These are phyloP conservation scores for Ustilago trichophora DNA, from an alignment of 1,284 basidiomycete species.

Conservation along the genomic window DNA sequence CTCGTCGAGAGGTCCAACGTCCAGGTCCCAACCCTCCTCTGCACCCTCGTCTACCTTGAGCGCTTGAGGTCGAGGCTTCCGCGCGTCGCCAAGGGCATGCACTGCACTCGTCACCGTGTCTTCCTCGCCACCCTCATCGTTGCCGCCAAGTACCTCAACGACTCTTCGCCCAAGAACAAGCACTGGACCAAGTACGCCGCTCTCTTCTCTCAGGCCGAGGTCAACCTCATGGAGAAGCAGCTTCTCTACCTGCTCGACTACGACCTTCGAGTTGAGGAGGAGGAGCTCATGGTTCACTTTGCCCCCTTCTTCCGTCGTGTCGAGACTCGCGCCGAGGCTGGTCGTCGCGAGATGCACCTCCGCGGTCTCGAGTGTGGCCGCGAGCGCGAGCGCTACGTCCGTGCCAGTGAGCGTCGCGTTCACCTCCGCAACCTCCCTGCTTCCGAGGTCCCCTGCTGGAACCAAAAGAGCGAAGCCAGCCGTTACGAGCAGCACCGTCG, in stretches of 20 bases:
- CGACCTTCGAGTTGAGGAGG: conserved; percentile 65
- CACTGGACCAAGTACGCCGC: conserved; percentile 77
- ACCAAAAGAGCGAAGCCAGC: conserved; percentile 45
- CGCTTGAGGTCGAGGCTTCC: conserved; percentile 83
- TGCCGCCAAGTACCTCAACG: conserved; percentile 96
- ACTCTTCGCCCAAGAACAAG: conserved; percentile 85
- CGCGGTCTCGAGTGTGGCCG: conserved; percentile 63
- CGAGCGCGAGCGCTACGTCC: conserved; percentile 62
- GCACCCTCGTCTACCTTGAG: conserved; percentile 92
- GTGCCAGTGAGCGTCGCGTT: conserved; percentile 62
- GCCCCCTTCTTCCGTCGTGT: conserved; percentile 63
- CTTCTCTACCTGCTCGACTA: conserved; percentile 66
- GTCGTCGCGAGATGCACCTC: conserved; percentile 64
- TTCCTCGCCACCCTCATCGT: conserved; percentile 96
- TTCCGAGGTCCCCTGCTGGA: conserved; percentile 63
- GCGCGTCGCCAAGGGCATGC: conserved; percentile 84
- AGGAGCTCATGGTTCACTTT: conserved; percentile 65
- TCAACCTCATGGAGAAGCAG: conserved; percentile 97
- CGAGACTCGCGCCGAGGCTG: conserved; percentile 61
- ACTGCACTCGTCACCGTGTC: conserved; percentile 90
- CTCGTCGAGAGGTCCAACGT: conserved; percentile 87
- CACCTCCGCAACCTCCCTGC: conserved; percentile 60
- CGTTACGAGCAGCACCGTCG: conserved; percentile 39
- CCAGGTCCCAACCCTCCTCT: conserved; percentile 87
- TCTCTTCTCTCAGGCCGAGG: conserved; percentile 73